These are phyloP conservation scores for Phytophthora colocasiae DNA, from an alignment of 352 stramenopile genomes.

Conservation along the genomic window DNA sequence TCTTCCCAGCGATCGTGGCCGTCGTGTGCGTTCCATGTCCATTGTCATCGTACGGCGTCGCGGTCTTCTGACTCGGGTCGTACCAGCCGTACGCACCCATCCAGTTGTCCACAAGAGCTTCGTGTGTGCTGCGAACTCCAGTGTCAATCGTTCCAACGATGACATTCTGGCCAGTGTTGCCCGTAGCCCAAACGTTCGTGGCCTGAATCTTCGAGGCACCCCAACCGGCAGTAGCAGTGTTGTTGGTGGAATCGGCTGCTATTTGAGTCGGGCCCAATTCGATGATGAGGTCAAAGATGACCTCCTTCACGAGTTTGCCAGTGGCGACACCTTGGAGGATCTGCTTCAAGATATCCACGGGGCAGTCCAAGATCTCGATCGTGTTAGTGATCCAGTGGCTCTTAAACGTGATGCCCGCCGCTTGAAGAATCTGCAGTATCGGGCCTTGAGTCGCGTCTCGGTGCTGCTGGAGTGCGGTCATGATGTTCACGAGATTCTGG, in stretches of 20 bases:
- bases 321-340: slow-evolving; percentile 7
- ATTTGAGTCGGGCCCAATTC: slow-evolving; percentile 16
- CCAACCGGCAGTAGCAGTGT: slow-evolving; percentile 38
- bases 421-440: slow-evolving; percentile 17
- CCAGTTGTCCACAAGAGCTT: slow-evolving; percentile 42
- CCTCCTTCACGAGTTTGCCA: slow-evolving; percentile 22
- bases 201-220: slow-evolving; percentile 45
- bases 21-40: slow-evolving; percentile 65
- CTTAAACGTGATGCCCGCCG: slow-evolving; percentile 8
- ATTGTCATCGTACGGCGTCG: slow-evolving; percentile 47
- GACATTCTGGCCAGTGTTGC: slow-evolving; percentile 39
- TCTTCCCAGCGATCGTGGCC: slow-evolving; percentile 49
- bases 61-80: slow-evolving; percentile 37
- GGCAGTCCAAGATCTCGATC: slow-evolving; percentile 36
- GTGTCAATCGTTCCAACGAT: slow-evolving; percentile 54
- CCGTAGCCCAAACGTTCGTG: slow-evolving; percentile 39
- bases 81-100: slow-evolving; percentile 52
- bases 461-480: slow-evolving; percentile 27
- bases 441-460: slow-evolving; percentile 13
- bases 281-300: slow-evolving; percentile 39
- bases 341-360: slow-evolving; percentile 26
- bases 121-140: slow-evolving; percentile 45
- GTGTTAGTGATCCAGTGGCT: slow-evolving; percentile 54
- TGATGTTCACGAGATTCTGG: slow-evolving; percentile 29
- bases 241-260: slow-evolving; percentile 26